Base-by-base conservation (phyloP, 1,284 basidiomycete genomes). In the Tausonia pullulans region DNA sequence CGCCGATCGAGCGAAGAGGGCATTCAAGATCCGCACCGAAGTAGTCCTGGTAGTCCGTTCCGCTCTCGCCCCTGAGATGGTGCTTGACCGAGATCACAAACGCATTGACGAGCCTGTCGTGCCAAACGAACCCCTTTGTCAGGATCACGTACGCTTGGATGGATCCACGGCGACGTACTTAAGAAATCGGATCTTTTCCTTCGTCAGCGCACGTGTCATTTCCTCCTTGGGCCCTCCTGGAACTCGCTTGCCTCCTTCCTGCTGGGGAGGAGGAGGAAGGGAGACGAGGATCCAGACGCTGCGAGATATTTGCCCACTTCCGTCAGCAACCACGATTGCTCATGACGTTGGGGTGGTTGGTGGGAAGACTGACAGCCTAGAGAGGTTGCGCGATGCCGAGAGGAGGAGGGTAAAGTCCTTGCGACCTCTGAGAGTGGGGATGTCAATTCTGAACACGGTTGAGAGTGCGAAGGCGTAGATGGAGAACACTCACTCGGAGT, bases 201-300 rank as follows among this genome's bases (percentile, higher is more conserved):
- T 79, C 11, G 81, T 83, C 41, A 94, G 81, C 60, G 87, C 70
- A 2, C 80, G 72, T 1, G 83, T 84, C 50, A 85, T 67, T 1
- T 16, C 5, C 61, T 53, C 57, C 40, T 39, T 60, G 4, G 56
- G 46, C 0, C 62, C 62, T 27, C 27, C 27, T 27, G 27, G 27
- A 6, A 50, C 56, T n/a, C 56, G 65, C 60, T 68, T 55, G 27
- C 63, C 27, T 27, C 64, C 13, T 59, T 66, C 55, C 67, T 66
- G 4, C 58, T 66, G 10, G 44, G 39, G 43, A 61, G 60, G 45
- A 0, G 81, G 77, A 5, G 87, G 87, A 5, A 85, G 79, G 40
- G 81, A 81, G 62, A 87, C 84, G 69, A 87, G 84, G 66, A 93
- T 76, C 92, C 91, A 95, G 63, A 93, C 79, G 67, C 85, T 79